phyloP scores from a whole-genome alignment of 352 stramenopile species.

The Globisporangium heterothallicum region DNA sequence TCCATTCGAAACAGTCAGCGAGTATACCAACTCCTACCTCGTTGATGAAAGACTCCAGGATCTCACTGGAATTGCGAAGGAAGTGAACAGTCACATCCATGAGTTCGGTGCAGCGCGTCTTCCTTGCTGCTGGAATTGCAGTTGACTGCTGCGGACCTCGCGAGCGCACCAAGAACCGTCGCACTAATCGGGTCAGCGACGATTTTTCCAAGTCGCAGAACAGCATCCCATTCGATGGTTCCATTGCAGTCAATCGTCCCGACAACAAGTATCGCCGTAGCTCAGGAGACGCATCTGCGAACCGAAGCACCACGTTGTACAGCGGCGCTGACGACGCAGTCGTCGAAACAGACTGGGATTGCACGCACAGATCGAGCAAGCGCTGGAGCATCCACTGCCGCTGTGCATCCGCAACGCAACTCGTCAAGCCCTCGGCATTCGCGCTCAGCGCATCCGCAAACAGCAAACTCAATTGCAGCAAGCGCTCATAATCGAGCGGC shows the following conservation, averaged over 20 bases:
- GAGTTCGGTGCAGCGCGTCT: background rate
- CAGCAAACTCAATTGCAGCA: constrained; percentile 22
- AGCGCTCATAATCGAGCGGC: constrained; percentile 20
- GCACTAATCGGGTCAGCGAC: constrained; percentile 23
- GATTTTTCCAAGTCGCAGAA: constrained; percentile 21
- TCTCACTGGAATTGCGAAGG: background rate
- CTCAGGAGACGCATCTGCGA: constrained; percentile 19
- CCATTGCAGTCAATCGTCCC: constrained; percentile 14
- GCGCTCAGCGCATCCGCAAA: constrained; percentile 20
- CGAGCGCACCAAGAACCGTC: constrained; percentile 20
- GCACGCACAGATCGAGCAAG: constrained; percentile 44
- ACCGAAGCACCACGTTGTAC: constrained; percentile 12
- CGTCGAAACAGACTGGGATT: constrained; percentile 17
- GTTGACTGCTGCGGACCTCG: constrained; percentile 13
- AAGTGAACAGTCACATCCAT: constrained; percentile 6
- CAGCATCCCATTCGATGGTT: constrained; percentile 5
- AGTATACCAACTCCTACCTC: too few relatives aligned
- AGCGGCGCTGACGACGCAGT: constrained; percentile 2
- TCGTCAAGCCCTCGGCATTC: constrained; percentile 17
- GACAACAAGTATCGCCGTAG: constrained; percentile 32
- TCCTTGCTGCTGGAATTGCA: background rate
- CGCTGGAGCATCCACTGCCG: constrained; percentile 32
- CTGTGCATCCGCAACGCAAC: constrained; percentile 6
- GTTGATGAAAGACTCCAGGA: background rate
- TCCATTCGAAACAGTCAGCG: too few relatives aligned